phyloP scores from a whole-genome alignment of 306 rosid genomes.

The Castanea crenata region DNA sequence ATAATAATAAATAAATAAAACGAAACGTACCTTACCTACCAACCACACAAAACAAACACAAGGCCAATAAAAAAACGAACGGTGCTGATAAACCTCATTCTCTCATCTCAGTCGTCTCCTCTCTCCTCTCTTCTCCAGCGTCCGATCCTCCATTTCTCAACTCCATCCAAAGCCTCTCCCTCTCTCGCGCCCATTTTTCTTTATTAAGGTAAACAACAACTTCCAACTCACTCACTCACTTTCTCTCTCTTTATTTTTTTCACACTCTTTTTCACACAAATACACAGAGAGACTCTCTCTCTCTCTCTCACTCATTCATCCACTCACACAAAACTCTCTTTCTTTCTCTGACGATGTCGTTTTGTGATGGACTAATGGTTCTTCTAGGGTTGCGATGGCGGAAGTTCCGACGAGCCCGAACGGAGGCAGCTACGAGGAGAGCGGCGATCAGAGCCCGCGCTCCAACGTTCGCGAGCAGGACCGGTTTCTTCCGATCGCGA shows the following conservation, averaged over 20 bases:
- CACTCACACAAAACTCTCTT: background rate
- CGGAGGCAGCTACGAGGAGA: conserved; percentile 72
- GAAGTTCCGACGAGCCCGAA: conserved; percentile 87
- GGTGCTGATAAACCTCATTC: conserved; percentile 73
- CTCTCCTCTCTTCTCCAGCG: conserved; percentile 91
- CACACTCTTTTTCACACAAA: background rate
- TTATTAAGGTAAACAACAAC: too few relatives aligned
- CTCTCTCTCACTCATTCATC: background rate
- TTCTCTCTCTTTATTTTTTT: background rate
- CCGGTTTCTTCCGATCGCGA: conserved; percentile 88
- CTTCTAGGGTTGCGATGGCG: conserved; percentile 62
- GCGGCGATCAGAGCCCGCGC: conserved; percentile 94
- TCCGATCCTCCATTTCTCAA: conserved; percentile 72
- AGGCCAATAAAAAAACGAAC: conserved; percentile 44
- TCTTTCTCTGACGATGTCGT: conserved; percentile 26
- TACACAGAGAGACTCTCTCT: background rate
- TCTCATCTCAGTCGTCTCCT: conserved; percentile 84
- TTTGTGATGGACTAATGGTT: background rate
- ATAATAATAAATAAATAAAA: background rate
- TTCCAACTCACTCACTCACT: background rate
- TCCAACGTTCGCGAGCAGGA: conserved; percentile 88
- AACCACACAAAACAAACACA: background rate
- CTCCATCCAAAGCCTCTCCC: conserved; percentile 44
- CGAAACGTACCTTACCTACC: background rate
- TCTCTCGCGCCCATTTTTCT: conserved; percentile 66